Evolutionary conservation across 257 asterid species (phyloP), one percentile per base, ranked within the genome.

Genomic region (Agastache rugosa): DNA sequence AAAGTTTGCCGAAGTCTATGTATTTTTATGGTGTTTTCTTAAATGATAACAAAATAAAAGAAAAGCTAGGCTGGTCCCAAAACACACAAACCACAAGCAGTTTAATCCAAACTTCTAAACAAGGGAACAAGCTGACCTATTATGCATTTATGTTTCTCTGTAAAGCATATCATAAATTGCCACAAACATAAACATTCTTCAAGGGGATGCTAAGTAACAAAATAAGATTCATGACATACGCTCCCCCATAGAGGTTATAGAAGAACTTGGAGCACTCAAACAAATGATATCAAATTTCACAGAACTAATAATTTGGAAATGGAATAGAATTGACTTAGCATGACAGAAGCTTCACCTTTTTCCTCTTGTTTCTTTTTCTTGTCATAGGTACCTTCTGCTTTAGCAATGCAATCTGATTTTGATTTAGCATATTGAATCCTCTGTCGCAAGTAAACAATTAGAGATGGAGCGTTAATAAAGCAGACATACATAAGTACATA

Each of bases 301-400:
- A 31, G 6, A 31, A 31, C 35, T 25, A 25, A 25, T 37, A 69
- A 45, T 19, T 37, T 53, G 60, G 50, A 58, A 41, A 54, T 7
- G 11, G 31, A 37, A 61, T 51, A 39, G 50, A 47, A 64, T 14
- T 44, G 60, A 69, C 35, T 60, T 23, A 61, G 71, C 37, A 39
- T 69, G 63, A 70, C 22, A 55, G 35, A 75, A 76, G 65, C 47
- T 19, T 78, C 63, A 92, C 99, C 98, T 89, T 88, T 95, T 80
- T 95, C 99, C 79, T 95, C 99, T 83, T 75, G 95, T 85, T 94
- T 95, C 96, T 88, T 92, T 86, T 90, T 90, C 93, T 89, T 95
- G 90, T 95, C 99, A 86, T 81, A 95, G 66, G 99, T 89, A 31
- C 96, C 98, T 85, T 95, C 98, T 15, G 99, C 99, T 86, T 90